Base-by-base conservation (phyloP, 768 basidiomycete genomes). In the Serendipita vermifera region DNA sequence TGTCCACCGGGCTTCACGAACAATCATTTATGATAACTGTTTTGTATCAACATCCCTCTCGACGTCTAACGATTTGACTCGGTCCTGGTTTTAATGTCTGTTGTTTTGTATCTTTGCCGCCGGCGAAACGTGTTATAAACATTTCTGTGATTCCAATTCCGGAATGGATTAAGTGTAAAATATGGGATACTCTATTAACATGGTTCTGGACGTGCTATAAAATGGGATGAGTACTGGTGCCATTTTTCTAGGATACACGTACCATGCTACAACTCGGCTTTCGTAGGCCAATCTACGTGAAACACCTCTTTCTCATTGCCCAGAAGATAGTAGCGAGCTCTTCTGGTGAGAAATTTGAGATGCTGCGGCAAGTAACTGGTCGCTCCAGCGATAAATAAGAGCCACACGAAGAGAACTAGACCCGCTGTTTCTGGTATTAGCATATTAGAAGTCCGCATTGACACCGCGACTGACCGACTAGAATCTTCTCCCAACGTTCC, bases 401-500 rank as follows among this genome's bases (percentile, higher is more conserved):
- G 60, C 15, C 69, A 65, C 58, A 76, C 59, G 26, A 73, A 59
- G 2, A 69, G 63, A 35, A 73, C 62, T 38, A 76, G 15, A 1
- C 29, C 29, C 11, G 32, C 15, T 33, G 38, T 33, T 15, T 46
- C 48, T 7, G 40, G 46, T 20, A 40, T 36, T 11, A 22, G 22
- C 29, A 33, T 14, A 31, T 58, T 54, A 14, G 55, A 26, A 33
- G 40, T 15, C 51, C 36, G 35, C 59, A 43, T 40, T 53, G 40
- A 14, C 26, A 32, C 53, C 2, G 5, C 22, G 22, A 72, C 82
- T 64, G 64, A 83, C 82, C 63, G 57, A 79, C 71, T 33, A 82
- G 64, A 41, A 76, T 62, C 62, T 81, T 80, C 72, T 85, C 84
- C 83, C 82, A 83, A 57, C 77, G 74, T 64, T 85, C 81, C 57